These are phyloP conservation scores for Suhomyces emberorum DNA, from an alignment of 805 yeast genomes.

Conservation along the genomic window DNA sequence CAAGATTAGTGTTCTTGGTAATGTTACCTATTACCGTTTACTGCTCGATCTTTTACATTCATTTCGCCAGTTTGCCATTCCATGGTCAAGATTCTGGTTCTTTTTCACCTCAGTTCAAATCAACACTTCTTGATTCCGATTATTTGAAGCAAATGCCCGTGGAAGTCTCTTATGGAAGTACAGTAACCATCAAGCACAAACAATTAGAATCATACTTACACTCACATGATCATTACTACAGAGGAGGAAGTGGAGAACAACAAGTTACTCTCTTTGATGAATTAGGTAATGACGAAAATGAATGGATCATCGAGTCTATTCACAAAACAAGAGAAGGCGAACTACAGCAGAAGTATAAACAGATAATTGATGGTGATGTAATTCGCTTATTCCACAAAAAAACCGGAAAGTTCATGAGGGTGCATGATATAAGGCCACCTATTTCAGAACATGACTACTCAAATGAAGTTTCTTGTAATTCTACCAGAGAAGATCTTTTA, in stretches of 20 bases:
- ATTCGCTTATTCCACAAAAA: constrained; percentile 66
- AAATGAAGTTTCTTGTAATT: constrained; percentile 74
- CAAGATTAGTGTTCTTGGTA: constrained; percentile 43
- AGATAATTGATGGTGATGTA: constrained; percentile 51
- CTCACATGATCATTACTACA: constrained; percentile 65
- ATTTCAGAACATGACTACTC: constrained; percentile 88
- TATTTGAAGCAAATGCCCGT: constrained; percentile 45
- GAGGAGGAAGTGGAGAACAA: constrained; percentile 67
- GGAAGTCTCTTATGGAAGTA: constrained; percentile 70
- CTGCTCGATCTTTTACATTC: constrained; percentile 52
- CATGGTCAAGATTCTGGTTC: constrained; percentile 59
- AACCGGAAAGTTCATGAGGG: constrained; percentile 68
- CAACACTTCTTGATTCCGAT: constrained; percentile 46
- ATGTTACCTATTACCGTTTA: constrained; percentile 59
- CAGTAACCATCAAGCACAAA: constrained; percentile 67
- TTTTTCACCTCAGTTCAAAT: constrained; percentile 67
- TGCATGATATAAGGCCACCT: constrained; percentile 78
- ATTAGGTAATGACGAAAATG: constrained; percentile 58
- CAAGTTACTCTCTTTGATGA: constrained; percentile 72
- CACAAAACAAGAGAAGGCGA: constrained; percentile 38
- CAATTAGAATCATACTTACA: constrained; percentile 75
- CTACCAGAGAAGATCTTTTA: constrained; percentile 49
- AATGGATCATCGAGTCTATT: constrained; percentile 63
- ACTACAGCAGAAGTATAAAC: constrained; percentile 28
- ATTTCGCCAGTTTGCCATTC: constrained; percentile 45